Conservation (phyloP, 192 early-diverging fungal species). For the Coemansia umbellata region DNA sequence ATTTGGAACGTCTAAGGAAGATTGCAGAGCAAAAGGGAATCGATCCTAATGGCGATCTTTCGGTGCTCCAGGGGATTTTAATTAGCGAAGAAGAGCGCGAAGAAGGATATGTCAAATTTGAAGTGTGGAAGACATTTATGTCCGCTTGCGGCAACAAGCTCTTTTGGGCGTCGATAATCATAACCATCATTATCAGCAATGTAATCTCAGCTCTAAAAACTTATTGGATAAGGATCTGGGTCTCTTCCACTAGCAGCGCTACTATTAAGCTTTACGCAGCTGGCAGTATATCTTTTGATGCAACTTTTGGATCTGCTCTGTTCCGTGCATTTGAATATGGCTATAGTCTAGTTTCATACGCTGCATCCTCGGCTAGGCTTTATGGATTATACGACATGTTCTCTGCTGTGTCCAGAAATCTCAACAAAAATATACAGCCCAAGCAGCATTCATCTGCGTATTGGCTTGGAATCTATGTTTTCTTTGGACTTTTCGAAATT, state of each 20-base stretch:
- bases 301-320: too few relatives aligned
- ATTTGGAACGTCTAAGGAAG: slow-evolving; percentile 3
- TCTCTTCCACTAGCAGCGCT: not conserved
- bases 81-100: slow-evolving; percentile 75
- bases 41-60: slow-evolving; percentile 20
- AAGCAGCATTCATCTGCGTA: slow-evolving; percentile 53
- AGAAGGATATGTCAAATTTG: slow-evolving; percentile 63
- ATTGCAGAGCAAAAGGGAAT: slow-evolving; percentile 23
- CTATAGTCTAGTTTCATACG: not conserved
- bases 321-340: not conserved
- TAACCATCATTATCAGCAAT: slow-evolving; percentile 48
- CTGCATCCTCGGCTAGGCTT: not conserved
- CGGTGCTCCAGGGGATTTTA: slow-evolving; percentile 50
- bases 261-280: not conserved
- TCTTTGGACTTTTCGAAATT: slow-evolving; percentile 51
- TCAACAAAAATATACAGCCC: slow-evolving; percentile 25
- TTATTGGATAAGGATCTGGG: slow-evolving; percentile 60
- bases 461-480: slow-evolving; percentile 66
- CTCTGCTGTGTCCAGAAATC: not conserved
- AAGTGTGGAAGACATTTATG: slow-evolving; percentile 71
- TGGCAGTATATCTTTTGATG: not conserved
- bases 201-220: slow-evolving; percentile 43
- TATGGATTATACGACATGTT: not conserved
- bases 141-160: slow-evolving; percentile 54
- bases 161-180: slow-evolving; percentile 53